Conservation (phyloP, 495 filamentous ascomycete genomes). For the Lentithecium fluviatile region DNA sequence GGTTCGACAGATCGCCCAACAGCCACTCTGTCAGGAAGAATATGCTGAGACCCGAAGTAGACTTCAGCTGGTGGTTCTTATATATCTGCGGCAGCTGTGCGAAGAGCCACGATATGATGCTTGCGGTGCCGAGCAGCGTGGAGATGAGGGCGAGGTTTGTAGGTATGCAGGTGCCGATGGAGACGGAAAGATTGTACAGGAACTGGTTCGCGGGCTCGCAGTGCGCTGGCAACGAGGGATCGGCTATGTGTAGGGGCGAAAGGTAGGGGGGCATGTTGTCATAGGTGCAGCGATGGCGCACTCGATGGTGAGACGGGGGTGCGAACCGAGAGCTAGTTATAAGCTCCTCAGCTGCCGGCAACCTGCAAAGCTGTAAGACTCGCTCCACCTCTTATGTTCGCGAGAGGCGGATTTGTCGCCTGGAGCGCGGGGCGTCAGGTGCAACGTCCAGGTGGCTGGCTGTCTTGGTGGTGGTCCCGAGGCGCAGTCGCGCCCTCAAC, state of each 20-base stretch:
- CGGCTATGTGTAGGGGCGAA: conserved; percentile 30
- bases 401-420: background rate
- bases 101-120: conserved; percentile 73
- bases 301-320: conserved; percentile 7
- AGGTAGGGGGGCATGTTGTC: conserved; percentile 36
- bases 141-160: conserved; percentile 66
- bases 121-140: conserved; percentile 60
- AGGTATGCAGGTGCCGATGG: conserved; percentile 66
- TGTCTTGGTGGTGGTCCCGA: conserved; percentile 26
- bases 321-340: conserved; percentile 4
- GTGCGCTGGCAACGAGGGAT: conserved; percentile 54
- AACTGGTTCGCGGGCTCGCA: conserved; percentile 63
- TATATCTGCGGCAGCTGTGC: conserved; percentile 73
- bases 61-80: conserved; percentile 66
- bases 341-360: background rate
- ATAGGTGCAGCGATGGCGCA: conserved; percentile 31
- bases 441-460: conserved; percentile 31
- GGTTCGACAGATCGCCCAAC: conserved; percentile 66
- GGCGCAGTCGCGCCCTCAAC: conserved; percentile 25
- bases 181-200: conserved; percentile 57
- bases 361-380: background rate
- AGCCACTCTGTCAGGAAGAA: conserved; percentile 72
- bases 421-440: conserved; percentile 19
- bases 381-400: too few species aligned
- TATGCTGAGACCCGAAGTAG: conserved; percentile 66